phyloP scores from a whole-genome alignment of 2,329 filamentous ascomycete genomes.

The Didymella pinodella region DNA sequence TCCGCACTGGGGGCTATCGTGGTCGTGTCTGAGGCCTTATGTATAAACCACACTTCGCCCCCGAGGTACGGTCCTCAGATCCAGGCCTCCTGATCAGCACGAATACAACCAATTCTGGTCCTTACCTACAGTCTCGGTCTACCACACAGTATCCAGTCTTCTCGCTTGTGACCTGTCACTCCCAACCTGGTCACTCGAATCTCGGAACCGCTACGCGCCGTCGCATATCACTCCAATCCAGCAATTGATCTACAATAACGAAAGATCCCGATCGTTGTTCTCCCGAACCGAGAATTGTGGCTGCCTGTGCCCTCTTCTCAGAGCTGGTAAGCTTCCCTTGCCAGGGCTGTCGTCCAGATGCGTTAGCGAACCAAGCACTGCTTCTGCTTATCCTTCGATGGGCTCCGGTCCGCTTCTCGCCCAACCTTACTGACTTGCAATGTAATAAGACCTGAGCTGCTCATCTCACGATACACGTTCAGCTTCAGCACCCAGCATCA shows the following conservation, averaged over 20 bases:
- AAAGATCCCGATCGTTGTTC: conserved; percentile 6
- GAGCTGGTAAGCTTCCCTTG: conserved; percentile 47
- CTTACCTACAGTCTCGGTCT: conserved; percentile 21
- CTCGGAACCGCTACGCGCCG: conserved; percentile 36
- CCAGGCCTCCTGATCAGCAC: conserved; percentile 48
- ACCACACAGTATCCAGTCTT: conserved; percentile 20
- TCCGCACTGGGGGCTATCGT: conserved; percentile 42
- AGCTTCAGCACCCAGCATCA: conserved; percentile 14
- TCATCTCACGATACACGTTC: conserved; percentile 26
- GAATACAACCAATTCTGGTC: conserved; percentile 33
- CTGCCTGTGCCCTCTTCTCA: conserved; percentile 31
- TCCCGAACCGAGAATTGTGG: conserved; percentile 16
- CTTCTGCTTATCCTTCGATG: conserved; percentile 15
- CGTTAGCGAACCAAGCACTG: conserved; percentile 18
- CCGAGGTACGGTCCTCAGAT: conserved; percentile 36
- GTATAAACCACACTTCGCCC: conserved; percentile 51
- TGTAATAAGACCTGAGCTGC: conserved; percentile 29
- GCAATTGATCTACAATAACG: conserved; percentile 37
- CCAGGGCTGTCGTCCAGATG: conserved; percentile 24
- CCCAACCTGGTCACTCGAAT: conserved; percentile 41
- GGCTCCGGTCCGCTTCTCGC: conserved; percentile 24
- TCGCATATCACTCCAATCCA: conserved; percentile 32
- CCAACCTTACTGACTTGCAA: conserved; percentile 40
- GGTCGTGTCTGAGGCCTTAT: conserved; percentile 38
- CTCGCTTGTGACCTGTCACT: conserved; percentile 33